phyloP scores from a whole-genome alignment of 1,284 basidiomycete species.

The Phaffia rhodozyma region DNA sequence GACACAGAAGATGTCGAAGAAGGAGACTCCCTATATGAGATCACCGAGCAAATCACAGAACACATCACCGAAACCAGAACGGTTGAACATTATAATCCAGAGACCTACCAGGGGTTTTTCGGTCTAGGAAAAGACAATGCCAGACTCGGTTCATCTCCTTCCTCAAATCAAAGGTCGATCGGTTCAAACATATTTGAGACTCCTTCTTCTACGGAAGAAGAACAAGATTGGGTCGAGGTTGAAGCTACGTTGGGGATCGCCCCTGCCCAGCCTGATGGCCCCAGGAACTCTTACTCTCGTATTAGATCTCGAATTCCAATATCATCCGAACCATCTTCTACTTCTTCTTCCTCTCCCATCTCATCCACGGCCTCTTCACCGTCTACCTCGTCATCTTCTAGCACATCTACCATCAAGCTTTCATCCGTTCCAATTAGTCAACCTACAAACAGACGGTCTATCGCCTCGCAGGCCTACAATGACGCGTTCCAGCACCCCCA shows the following conservation, averaged over 20 bases:
- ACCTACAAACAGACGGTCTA: conserved; percentile 11
- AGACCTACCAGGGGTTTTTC: background rate
- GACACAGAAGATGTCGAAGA: conserved; percentile 19
- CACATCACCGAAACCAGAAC: conserved; percentile 22
- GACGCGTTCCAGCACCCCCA: conserved; percentile 29
- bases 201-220: conserved; percentile 10
- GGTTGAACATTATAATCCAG: conserved; percentile 20
- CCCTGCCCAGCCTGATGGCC: conserved; percentile 14
- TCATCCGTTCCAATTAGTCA: too few relatives aligned
- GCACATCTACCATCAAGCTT: too few relatives aligned
- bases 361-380: conserved; percentile 15
- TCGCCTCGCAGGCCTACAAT: conserved; percentile 21
- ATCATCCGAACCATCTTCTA: background rate
- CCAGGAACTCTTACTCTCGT: too few relatives aligned
- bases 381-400: background rate
- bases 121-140: background rate
- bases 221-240: conserved; percentile 36
- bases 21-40: conserved; percentile 33
- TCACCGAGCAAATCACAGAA: conserved; percentile 36
- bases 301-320: too few relatives aligned
- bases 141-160: background rate
- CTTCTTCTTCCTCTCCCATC: conserved; percentile 1
- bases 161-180: conserved; percentile 1
- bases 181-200: background rate
- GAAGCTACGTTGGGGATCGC: conserved; percentile 19